These are phyloP conservation scores for Colletotrichum navitas DNA, from an alignment of 2,329 filamentous ascomycete genomes.

Conservation along the genomic window DNA sequence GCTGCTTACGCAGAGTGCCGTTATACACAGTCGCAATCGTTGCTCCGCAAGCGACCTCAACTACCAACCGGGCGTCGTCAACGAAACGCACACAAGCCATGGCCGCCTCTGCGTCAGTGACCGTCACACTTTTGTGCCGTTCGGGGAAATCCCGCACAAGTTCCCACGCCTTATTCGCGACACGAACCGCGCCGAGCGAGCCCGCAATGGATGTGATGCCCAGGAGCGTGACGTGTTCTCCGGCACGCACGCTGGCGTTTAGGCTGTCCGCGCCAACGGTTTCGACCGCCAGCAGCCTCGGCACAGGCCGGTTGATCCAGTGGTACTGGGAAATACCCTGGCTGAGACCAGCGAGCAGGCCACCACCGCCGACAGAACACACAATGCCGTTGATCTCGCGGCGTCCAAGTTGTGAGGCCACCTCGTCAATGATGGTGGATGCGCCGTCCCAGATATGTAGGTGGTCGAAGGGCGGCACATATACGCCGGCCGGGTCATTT, in stretches of 20 bases:
- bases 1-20: slow-evolving; percentile 69
- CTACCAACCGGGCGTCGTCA: slow-evolving; percentile 84
- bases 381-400: slow-evolving; percentile 75
- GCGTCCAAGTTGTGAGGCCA: slow-evolving; percentile 53
- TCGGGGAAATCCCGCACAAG: slow-evolving; percentile 60
- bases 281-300: slow-evolving; percentile 78
- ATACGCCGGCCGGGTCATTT: slow-evolving; percentile 67
- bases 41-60: slow-evolving; percentile 89
- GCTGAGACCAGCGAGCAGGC: slow-evolving; percentile 81
- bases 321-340: slow-evolving; percentile 70
- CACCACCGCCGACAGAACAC: slow-evolving; percentile 85
- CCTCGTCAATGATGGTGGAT: slow-evolving; percentile 67
- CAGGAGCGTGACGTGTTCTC: slow-evolving; percentile 71
- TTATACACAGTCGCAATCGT: slow-evolving; percentile 78
- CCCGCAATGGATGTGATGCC: slow-evolving; percentile 82
- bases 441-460: slow-evolving; percentile 76
- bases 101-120: slow-evolving; percentile 83
- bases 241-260: slow-evolving; percentile 69
- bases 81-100: slow-evolving; percentile 81
- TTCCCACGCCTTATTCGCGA: slow-evolving; percentile 76
- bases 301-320: slow-evolving; percentile 50
- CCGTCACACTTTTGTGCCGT: slow-evolving; percentile 66
- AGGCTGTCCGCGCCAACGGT: slow-evolving; percentile 81
- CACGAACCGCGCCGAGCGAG: slow-evolving; percentile 78
- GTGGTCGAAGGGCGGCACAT: slow-evolving; percentile 79